Conservation (phyloP, 345 rosid genomes). For the Salix exigua region DNA sequence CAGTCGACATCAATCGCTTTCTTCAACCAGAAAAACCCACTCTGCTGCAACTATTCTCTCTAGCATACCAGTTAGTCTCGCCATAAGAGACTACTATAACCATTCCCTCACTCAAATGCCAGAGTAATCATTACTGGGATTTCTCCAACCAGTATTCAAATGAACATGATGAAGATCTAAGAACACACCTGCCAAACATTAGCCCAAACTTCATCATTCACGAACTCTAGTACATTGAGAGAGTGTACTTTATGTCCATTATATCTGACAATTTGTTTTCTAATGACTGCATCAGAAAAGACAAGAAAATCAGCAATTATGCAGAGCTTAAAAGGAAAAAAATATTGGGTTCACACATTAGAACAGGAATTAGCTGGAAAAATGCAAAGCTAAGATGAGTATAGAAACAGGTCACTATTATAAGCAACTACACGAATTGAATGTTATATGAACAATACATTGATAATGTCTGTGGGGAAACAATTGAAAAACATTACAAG, state of each 20-base stretch:
- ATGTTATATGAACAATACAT: not conserved
- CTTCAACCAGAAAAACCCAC: not conserved
- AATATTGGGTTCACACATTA: not conserved
- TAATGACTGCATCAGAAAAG: constrained; percentile 45
- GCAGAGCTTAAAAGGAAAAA: not conserved
- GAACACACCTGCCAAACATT: constrained; percentile 77
- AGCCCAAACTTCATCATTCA: constrained; percentile 94
- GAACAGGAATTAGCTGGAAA: constrained; percentile 8
- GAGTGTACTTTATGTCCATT: constrained; percentile 50
- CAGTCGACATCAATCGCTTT: too few species aligned
- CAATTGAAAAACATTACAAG: not conserved
- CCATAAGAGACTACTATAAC: not conserved
- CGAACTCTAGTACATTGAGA: constrained; percentile 87
- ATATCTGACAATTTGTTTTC: constrained; percentile 49
- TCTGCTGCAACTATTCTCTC: not conserved
- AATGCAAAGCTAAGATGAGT: not conserved
- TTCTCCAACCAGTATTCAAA: constrained; percentile 1
- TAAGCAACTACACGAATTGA: not conserved
- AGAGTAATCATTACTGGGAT: not conserved
- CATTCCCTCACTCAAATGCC: not conserved
- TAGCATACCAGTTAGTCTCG: not conserved
- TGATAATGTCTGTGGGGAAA: not conserved
- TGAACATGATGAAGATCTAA: not conserved
- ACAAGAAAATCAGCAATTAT: not conserved
- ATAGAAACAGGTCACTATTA: not conserved